Evolutionary conservation across 2,329 filamentous ascomycete genomes (phyloP), one percentile per base, ranked within the genome.

Genomic region (Sporothrix brunneoviolacea): DNA sequence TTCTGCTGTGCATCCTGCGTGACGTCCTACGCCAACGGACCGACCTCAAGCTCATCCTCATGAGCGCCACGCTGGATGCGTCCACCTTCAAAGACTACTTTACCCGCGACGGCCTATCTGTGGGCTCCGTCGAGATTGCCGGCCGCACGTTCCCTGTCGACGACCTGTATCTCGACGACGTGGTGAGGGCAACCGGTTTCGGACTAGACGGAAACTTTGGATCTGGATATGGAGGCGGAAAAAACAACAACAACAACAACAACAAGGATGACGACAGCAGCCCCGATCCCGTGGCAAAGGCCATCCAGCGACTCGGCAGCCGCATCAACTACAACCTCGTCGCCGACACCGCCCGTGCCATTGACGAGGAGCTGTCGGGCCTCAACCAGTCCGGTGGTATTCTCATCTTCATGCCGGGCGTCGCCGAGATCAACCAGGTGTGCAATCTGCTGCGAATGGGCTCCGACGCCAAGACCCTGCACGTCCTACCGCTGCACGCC

Each of bases 51-150:
- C 77, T 97, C 36, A 83, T 98, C 12, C 74, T 98, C 32, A 98
- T 98, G 93, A 95, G 89, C 67, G 91, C 91, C 2, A 98, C 91
- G 1, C 79, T 97, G 3, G 91, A 98, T 66, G 90, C 91, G 2
- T 79, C 83, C 1, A 82, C 90, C 0, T 97, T 97, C 65, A 82
- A 82, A 57, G 72, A 81, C 50, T 97, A 97, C 66, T 97, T 97
- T 69, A 80, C 77, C 6, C 77, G 77, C 1, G 79, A 82, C 46
- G 79, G 78, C 2, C 64, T 80, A 12, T 76, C 74, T 4, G 91
- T 97, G 27, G 89, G 88, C 8, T 72, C 83, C 53, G 85, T 97
- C 9, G 85, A 95, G 63, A 96, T 97, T 57, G 78, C 86, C 43
- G 91, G 93, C 1, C 77, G 91, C 50, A 97, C 91, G 4, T 91